Evolutionary conservation across 2,329 filamentous ascomycete genomes (phyloP), one percentile per base, ranked within the genome.

Genomic region (Ascosphaera aggregata): DNA sequence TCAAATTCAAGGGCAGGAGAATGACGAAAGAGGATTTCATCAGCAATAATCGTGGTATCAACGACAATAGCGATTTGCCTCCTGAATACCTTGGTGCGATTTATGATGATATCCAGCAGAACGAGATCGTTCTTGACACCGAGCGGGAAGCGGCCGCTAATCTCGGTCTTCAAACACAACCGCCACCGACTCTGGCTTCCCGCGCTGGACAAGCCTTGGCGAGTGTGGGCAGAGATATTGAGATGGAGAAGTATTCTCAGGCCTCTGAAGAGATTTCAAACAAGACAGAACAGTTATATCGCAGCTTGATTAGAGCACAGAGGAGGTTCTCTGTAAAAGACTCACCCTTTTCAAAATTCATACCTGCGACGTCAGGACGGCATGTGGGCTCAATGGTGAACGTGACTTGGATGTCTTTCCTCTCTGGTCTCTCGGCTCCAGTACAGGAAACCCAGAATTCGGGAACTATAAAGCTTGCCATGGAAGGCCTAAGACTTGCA

Each of bases 11-110:
- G 51, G 66, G 65, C 1, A 73, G 71, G 47, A 75, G 84, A 39
- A 98, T 98, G 89, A 91, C 77, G 18, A 84, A 84, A 46, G 80
- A 93, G 44, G 91, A 98, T 47, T 98, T 98, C 53, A 93, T 98
- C 63, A 94, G 92, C 64, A 98, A 98, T 60, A 98, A 98, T 56
- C 68, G 89, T 19, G 89, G 89, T 42, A 98, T 98, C 63, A 95
- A 98, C 58, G 89, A 98, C 59, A 86, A 80, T 47, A 79, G 82
- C 20, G 81, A 95, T 61, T 61, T 98, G 43, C 89, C 91, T 0
- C 75, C 91, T 38, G 89, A 98, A 30, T 98, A 98, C 51, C 71
- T 98, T 2, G 66, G 72, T 19, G 71, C 68, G 4, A 95, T 98
- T 40, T 98, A 76, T 48, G 86, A 98, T 3, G 89, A 98, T 53